Evolutionary conservation across 1,284 basidiomycete species (phyloP).

Genomic region (Athelia psychrophila): DNA sequence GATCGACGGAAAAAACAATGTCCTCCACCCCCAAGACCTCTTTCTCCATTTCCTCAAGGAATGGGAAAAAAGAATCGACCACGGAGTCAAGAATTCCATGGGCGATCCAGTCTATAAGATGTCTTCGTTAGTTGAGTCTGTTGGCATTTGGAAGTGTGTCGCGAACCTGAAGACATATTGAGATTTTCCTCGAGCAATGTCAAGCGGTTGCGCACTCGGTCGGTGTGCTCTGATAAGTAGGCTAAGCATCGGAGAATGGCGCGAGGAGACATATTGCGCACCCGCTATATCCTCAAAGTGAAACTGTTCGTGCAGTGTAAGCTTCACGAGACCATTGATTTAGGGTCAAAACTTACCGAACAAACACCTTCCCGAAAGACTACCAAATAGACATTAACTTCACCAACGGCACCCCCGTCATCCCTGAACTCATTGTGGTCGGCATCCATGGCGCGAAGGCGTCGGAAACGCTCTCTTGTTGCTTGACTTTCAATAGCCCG

Average conservation of each 20-base stretch:
- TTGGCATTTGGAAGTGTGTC: neutral
- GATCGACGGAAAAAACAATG: conserved; percentile 48
- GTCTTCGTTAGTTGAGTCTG: neutral
- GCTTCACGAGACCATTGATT: neutral
- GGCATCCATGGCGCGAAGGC: conserved; percentile 22
- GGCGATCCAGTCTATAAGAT: conserved; percentile 85
- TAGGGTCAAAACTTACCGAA: conserved; percentile 53
- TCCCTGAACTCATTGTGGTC: conserved; percentile 17
- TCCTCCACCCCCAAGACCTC: conserved; percentile 82
- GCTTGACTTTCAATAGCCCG: conserved; percentile 73
- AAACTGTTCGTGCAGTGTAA: conserved; percentile 51
- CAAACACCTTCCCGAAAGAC: conserved; percentile 91
- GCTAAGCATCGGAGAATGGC: neutral
- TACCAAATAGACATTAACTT: conserved; percentile 85
- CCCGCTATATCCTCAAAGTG: conserved; percentile 89
- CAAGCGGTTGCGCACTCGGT: conserved; percentile 75
- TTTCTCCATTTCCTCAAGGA: conserved; percentile 79
- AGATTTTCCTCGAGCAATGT: conserved; percentile 54
- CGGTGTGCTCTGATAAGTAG: conserved; percentile 64
- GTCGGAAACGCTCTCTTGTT: conserved; percentile 37
- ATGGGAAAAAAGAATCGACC: conserved; percentile 92
- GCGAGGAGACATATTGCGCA: conserved; percentile 20
- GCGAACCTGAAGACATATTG: conserved; percentile 68
- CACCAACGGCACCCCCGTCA: conserved; percentile 58
- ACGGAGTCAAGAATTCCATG: conserved; percentile 93